Evolutionary conservation across 1,139 yeast species (phyloP).

Genomic region (Debaryomyces sp.): DNA sequence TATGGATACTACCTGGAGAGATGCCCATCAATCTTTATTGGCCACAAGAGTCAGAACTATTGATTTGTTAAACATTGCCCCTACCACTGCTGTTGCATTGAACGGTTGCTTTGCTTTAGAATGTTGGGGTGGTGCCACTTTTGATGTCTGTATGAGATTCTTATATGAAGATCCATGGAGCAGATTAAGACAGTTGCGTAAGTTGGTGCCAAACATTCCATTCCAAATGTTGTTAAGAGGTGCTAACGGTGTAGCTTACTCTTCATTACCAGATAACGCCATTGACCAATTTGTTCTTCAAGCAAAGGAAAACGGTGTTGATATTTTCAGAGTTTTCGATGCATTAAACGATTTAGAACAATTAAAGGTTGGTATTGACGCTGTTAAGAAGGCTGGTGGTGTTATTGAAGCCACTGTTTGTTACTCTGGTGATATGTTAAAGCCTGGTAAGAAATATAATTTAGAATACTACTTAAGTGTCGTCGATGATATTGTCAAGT

Average conservation of each 20-base stretch:
- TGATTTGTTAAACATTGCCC: conserved; percentile 89
- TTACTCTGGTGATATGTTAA: conserved; percentile 98
- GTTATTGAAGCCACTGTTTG: conserved; percentile 98
- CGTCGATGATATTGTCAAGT: conserved; percentile 79
- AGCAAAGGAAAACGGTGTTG: conserved; percentile 96
- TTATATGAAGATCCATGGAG: conserved; percentile 99
- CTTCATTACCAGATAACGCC: conserved; percentile 97
- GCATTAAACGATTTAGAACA: conserved; percentile 96
- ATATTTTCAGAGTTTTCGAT: conserved; percentile 95
- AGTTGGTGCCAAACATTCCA: conserved; percentile 94
- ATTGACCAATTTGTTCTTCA: conserved; percentile 94
- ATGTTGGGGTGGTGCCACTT: conserved; percentile 99
- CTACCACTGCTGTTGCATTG: conserved; percentile 88
- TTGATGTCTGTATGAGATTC: conserved; percentile 98
- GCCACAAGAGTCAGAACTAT: conserved; percentile 97
- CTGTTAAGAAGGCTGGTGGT: conserved; percentile 98
- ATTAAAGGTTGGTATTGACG: conserved; percentile 95
- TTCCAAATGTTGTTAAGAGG: conserved; percentile 99
- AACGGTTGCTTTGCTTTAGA: conserved; percentile 92
- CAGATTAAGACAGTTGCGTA: conserved; percentile 83
- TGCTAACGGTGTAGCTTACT: conserved; percentile 98
- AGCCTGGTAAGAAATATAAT: conserved; percentile 93
- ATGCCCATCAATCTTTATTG: conserved; percentile 96
- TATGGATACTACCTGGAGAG: conserved; percentile 99
- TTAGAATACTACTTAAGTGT: conserved; percentile 83